Percentiles rank a stretch among this genome's conserved stretches.
Conservation (phyloP, 2,329 filamentous ascomycete genomes). For the Penicillium griseofulvum region DNA sequence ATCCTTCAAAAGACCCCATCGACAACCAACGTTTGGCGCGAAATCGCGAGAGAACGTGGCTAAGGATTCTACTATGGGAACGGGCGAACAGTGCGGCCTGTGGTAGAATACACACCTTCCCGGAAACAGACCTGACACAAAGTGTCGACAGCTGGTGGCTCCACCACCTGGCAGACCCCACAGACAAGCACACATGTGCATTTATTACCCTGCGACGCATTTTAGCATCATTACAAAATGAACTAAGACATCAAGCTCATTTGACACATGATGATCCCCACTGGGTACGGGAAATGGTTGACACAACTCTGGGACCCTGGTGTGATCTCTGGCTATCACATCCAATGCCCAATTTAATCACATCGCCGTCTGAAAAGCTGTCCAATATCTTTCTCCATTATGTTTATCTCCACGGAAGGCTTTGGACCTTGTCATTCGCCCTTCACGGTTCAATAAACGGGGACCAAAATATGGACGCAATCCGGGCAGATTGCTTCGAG, state of each 20-base stretch:
- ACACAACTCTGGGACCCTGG: slow-evolving; percentile 24
- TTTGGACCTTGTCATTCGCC: slow-evolving; percentile 31
- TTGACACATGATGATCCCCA: slow-evolving; percentile 17
- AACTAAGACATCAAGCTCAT: slow-evolving; percentile 13
- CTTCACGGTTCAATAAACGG: slow-evolving; percentile 16
- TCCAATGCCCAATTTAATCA: background rate
- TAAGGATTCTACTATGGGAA: slow-evolving; percentile 33
- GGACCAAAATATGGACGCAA: slow-evolving; percentile 12
- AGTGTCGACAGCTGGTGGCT: slow-evolving; percentile 29
- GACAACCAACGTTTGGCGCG: slow-evolving; percentile 19
- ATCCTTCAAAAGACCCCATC: background rate
- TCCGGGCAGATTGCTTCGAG: slow-evolving; percentile 31
- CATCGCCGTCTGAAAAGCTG: slow-evolving; percentile 11
- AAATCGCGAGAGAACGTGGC: slow-evolving; percentile 32
- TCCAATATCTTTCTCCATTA: slow-evolving; percentile 23
- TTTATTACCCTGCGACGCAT: slow-evolving; percentile 27
- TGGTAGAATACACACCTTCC: slow-evolving; percentile 27
- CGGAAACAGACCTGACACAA: slow-evolving; percentile 27
- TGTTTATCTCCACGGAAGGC: slow-evolving; percentile 28
- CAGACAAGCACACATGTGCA: slow-evolving; percentile 31
- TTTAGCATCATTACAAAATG: slow-evolving; percentile 19
- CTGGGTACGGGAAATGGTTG: slow-evolving; percentile 26
- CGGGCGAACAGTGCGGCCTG: slow-evolving; percentile 30
- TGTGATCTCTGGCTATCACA: slow-evolving; percentile 20
- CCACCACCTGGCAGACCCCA: slow-evolving; percentile 27